A percentile compares a stretch with the other conserved stretches of the same genome.
Evolutionary conservation across 1,284 basidiomycete species (phyloP).

Genomic region (Tetrapyrgos nigripes): DNA sequence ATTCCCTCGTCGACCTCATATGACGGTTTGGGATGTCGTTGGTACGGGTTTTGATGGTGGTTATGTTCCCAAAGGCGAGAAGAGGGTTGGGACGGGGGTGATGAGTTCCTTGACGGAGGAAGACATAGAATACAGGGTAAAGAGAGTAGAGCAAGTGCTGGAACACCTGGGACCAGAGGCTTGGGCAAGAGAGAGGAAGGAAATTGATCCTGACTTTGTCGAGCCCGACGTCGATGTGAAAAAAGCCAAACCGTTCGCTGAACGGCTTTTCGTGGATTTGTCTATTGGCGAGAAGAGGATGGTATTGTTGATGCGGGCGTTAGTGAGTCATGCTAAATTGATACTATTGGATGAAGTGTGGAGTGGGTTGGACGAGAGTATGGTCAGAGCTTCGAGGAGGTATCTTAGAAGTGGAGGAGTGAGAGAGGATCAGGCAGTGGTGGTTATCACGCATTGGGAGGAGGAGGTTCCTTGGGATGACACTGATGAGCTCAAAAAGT

Average conservation of each 20-base stretch:
- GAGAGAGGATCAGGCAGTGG: conserved; percentile 69
- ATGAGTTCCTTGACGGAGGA: conserved; percentile 37
- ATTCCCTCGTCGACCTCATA: conserved; percentile 77
- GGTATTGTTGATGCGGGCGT: conserved; percentile 83
- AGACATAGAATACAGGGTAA: conserved; percentile 51
- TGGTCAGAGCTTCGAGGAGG: conserved; percentile 67
- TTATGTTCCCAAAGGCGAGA: conserved; percentile 62
- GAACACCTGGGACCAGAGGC: conserved; percentile 64
- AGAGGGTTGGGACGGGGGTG: conserved; percentile 51
- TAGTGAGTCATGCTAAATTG: conserved; percentile 74
- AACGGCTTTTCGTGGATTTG: conserved; percentile 62
- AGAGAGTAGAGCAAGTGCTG: conserved; percentile 61
- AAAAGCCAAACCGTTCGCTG: conserved; percentile 41
- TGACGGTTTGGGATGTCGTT: conserved; percentile 81
- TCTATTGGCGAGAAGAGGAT: conserved; percentile 79
- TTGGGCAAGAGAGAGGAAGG: conserved; percentile 39
- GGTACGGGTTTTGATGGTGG: conserved; percentile 87
- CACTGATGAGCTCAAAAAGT: conserved; percentile 53
- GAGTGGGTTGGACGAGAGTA: conserved; percentile 86
- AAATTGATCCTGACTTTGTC: not conserved
- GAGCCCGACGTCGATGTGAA: not conserved
- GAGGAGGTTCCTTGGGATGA: conserved; percentile 82
- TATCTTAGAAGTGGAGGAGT: conserved; percentile 66
- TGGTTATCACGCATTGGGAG: conserved; percentile 90
- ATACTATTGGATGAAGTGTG: conserved; percentile 91